A percentile compares a stretch with the other conserved stretches of the same genome.
Conservation (phyloP, 1,139 yeast species). For the Hansenula lynferdii region DNA sequence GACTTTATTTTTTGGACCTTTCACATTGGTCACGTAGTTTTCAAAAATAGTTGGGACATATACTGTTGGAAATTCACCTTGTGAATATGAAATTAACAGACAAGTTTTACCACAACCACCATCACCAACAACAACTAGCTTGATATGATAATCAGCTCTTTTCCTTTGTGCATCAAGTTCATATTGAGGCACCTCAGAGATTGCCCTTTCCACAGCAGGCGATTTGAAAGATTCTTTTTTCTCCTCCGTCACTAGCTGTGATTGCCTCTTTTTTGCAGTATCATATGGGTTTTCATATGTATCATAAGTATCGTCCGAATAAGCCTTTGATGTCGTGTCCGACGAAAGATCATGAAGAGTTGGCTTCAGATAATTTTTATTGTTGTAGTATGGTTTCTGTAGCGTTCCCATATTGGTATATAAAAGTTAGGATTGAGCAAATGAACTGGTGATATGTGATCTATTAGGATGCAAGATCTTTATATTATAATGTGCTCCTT, state of each 20-base stretch:
- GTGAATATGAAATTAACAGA: conserved; percentile 73
- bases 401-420: background rate
- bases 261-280: conserved; percentile 17
- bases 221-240: background rate
- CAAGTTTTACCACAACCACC: conserved; percentile 96
- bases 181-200: conserved; percentile 6
- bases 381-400: conserved; percentile 11
- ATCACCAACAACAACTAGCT: conserved; percentile 88
- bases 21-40: conserved; percentile 66
- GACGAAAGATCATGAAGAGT: background rate
- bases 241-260: conserved; percentile 8
- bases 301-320: conserved; percentile 4
- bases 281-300: conserved; percentile 25
- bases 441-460: too few relatives aligned
- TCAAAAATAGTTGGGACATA: conserved; percentile 93
- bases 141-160: conserved; percentile 29
- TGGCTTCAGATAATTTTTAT: background rate
- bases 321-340: background rate
- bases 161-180: conserved; percentile 12
- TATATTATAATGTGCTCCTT: too few relatives aligned
- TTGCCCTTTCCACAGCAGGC: background rate
- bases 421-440: too few relatives aligned
- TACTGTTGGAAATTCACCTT: conserved; percentile 68
- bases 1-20: conserved; percentile 44
- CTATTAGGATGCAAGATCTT: too few relatives aligned